Percentiles rank a stretch among this genome's conserved stretches.
These are phyloP conservation scores for Ophioceras dolichostomum DNA, from an alignment of 2,329 filamentous ascomycete species.

Conservation along the genomic window DNA sequence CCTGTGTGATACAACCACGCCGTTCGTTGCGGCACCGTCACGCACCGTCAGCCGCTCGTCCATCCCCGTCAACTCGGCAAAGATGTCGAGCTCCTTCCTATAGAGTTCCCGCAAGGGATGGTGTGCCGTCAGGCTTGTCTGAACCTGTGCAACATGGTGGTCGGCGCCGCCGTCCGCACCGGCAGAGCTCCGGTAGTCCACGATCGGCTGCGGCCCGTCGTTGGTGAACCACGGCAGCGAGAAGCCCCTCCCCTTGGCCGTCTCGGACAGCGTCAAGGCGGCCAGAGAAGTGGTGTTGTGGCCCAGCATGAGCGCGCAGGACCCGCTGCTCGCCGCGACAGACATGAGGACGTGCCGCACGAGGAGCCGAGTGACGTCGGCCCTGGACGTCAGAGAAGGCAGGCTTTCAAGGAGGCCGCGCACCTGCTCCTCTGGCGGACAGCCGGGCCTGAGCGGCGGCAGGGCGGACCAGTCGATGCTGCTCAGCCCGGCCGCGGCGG, in stretches of 20 bases:
- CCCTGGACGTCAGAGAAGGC: slow-evolving; percentile 60
- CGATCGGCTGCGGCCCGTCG: slow-evolving; percentile 47
- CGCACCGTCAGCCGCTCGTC: slow-evolving; percentile 32
- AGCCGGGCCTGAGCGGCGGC: slow-evolving; percentile 11
- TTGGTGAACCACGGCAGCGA: slow-evolving; percentile 70
- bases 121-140: slow-evolving; percentile 24
- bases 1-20: slow-evolving; percentile 48
- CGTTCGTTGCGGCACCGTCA: slow-evolving; percentile 22
- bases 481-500: slow-evolving; percentile 40
- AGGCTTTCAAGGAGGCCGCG: slow-evolving; percentile 44
- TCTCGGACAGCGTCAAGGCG: slow-evolving; percentile 73
- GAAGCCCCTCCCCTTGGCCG: slow-evolving; percentile 82
- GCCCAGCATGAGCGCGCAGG: slow-evolving; percentile 65
- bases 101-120: slow-evolving; percentile 80
- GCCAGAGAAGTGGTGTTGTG: slow-evolving; percentile 82
- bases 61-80: slow-evolving; percentile 35
- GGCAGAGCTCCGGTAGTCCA: slow-evolving; percentile 9
- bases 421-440: slow-evolving; percentile 30
- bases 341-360: slow-evolving; percentile 59
- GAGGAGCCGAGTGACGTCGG: slow-evolving; percentile 62
- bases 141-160: slow-evolving; percentile 4
- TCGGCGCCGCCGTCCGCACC: background rate
- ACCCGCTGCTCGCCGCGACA: slow-evolving; percentile 45
- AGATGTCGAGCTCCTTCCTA: slow-evolving; percentile 64
- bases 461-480: slow-evolving; percentile 42